Conservation (phyloP, 805 yeast species). For the Hanseniaspora occidentalis region DNA sequence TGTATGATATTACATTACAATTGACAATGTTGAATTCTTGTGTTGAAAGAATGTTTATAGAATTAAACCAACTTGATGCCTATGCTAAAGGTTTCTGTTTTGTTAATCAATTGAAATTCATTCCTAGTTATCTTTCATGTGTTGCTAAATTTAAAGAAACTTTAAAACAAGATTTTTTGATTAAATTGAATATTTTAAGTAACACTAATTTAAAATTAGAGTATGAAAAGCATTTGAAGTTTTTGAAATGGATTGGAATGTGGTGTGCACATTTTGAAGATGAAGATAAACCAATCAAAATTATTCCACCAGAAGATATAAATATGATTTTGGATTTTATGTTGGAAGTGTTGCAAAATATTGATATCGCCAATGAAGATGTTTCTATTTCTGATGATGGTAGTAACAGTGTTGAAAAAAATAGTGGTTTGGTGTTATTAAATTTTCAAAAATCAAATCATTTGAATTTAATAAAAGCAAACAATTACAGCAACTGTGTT, state of each 20-base stretch:
- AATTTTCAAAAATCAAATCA: background rate
- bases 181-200: background rate
- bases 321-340: background rate
- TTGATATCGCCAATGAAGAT: background rate
- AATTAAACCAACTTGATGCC: background rate
- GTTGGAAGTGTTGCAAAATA: background rate
- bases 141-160: background rate
- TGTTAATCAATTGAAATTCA: background rate
- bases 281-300: background rate
- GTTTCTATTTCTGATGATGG: no score
- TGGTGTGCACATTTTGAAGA: background rate
- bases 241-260: slow-evolving; percentile 1
- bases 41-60: background rate
- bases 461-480: background rate
- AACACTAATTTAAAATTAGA: background rate
- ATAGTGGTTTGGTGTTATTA: background rate
- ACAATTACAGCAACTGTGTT: background rate
- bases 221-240: background rate
- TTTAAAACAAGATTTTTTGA: background rate
- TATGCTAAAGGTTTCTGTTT: background rate
- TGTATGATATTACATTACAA: slow-evolving; percentile 29
- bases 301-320: background rate
- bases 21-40: background rate
- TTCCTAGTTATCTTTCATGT: background rate
- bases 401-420: no score